Conservation (phyloP, 768 basidiomycete species). For the Podaxis rugospora region DNA sequence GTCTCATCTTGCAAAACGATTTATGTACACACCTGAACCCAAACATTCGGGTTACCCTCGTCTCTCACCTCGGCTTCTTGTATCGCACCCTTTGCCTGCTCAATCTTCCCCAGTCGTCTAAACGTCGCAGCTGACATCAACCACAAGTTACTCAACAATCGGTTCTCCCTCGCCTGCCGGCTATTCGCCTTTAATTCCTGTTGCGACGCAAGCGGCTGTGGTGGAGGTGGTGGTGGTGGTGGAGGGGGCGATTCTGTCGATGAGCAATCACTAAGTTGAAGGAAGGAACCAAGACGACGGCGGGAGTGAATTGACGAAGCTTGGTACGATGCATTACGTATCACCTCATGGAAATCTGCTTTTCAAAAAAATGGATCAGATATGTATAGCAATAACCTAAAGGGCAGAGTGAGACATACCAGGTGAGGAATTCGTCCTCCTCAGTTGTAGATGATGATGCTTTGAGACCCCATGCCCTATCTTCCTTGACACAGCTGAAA, state of each 20-base stretch:
- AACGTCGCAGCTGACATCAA: conserved; percentile 93
- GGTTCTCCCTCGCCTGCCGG: conserved; percentile 52
- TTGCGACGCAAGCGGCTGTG: conserved; percentile 28
- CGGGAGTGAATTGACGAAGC: conserved; percentile 85
- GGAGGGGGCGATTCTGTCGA: conserved; percentile 38
- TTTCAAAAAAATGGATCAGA: neutral
- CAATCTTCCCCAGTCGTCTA: conserved; percentile 81
- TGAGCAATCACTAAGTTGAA: conserved; percentile 31
- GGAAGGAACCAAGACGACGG: conserved; percentile 48
- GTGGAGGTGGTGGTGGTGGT: conserved; percentile 22
- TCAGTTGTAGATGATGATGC: conserved; percentile 40
- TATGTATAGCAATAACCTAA: neutral
- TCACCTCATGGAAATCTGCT: conserved; percentile 64
- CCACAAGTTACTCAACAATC: conserved; percentile 85
- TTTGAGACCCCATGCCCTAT: conserved; percentile 67
- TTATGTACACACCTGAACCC: conserved; percentile 75
- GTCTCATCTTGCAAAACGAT: neutral
- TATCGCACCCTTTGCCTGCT: conserved; percentile 86
- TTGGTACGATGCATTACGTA: conserved; percentile 60
- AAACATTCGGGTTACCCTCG: conserved; percentile 82
- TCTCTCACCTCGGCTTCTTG: conserved; percentile 93
- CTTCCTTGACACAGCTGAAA: conserved; percentile 73
- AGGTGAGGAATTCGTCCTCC: conserved; percentile 64
- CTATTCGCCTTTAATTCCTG: conserved; percentile 34
- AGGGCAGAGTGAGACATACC: conserved; percentile 33